These are phyloP conservation scores for Crithidia fasciculata DNA, from an alignment of 208 protist genomes.

Conservation along the genomic window DNA sequence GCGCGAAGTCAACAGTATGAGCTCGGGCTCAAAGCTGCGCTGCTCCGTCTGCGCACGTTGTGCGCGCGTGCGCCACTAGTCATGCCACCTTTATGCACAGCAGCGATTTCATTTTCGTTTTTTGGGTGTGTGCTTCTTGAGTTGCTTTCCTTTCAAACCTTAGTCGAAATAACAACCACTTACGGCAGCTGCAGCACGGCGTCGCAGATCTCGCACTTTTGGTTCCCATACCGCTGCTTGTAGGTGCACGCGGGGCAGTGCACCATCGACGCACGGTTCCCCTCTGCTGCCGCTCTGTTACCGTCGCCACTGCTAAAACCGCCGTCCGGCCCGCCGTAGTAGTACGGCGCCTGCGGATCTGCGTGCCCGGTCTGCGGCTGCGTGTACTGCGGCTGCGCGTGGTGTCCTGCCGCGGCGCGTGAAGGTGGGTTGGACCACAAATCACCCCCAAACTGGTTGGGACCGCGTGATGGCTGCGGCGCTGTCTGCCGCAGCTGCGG, in stretches of 20 bases:
- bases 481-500: neutral
- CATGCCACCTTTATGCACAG: neutral
- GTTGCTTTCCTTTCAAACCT: no score
- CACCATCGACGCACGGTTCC: constrained; percentile 20
- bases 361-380: neutral
- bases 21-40: no score
- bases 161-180: neutral
- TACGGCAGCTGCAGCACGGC: constrained; percentile 14
- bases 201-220: constrained; percentile 43
- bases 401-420: neutral
- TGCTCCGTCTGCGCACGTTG: no score
- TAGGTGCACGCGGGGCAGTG: constrained; percentile 53
- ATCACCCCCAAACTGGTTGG: constrained; percentile 19
- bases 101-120: neutral
- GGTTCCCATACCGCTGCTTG: constrained; percentile 42
- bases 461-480: neutral
- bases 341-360: constrained; percentile 11
- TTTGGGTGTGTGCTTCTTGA: no score
- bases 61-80: no score
- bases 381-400: neutral
- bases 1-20: no score
- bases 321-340: neutral
- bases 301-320: neutral
- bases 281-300: neutral
- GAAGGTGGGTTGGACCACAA: constrained; percentile 16